Evolutionary conservation across 2,329 filamentous ascomycete species (phyloP).

Genomic region (Trichophyton mentagrophytes): DNA sequence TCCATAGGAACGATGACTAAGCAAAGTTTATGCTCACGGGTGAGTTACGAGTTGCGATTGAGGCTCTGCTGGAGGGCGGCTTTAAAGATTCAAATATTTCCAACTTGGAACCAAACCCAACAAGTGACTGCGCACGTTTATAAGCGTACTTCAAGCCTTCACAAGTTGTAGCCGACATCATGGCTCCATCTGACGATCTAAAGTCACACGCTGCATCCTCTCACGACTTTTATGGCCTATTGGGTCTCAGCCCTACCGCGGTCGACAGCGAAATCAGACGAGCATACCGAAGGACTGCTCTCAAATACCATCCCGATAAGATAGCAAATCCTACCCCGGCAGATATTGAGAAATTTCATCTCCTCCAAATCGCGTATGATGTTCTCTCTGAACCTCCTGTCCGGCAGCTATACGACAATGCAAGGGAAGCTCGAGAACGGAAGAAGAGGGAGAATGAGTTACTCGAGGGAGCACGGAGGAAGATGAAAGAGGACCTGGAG

Average conservation of each 20-base stretch:
- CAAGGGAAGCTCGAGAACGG: constrained; percentile 56
- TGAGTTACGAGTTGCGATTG: background rate
- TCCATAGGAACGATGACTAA: background rate
- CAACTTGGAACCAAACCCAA: background rate
- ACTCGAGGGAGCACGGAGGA: constrained; percentile 58
- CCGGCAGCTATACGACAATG: constrained; percentile 65
- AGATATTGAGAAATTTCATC: constrained; percentile 71
- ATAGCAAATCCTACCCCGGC: constrained; percentile 52
- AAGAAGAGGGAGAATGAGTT: constrained; percentile 58
- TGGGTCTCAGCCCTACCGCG: constrained; percentile 53
- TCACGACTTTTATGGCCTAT: constrained; percentile 65
- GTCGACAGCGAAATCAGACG: constrained; percentile 62
- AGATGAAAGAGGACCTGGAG: constrained; percentile 79
- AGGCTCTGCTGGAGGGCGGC: background rate
- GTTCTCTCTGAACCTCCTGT: constrained; percentile 60
- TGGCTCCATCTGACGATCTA: constrained; percentile 31
- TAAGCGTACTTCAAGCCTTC: background rate
- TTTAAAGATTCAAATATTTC: background rate
- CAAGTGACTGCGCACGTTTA: background rate
- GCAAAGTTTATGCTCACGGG: background rate
- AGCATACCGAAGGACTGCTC: constrained; percentile 69
- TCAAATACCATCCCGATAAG: constrained; percentile 94
- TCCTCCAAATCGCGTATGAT: constrained; percentile 74
- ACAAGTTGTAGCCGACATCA: constrained; percentile 11
- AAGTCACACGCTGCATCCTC: constrained; percentile 49